These are phyloP conservation scores for Mikania micrantha DNA, from an alignment of 129 eudicot species.

Conservation along the genomic window DNA sequence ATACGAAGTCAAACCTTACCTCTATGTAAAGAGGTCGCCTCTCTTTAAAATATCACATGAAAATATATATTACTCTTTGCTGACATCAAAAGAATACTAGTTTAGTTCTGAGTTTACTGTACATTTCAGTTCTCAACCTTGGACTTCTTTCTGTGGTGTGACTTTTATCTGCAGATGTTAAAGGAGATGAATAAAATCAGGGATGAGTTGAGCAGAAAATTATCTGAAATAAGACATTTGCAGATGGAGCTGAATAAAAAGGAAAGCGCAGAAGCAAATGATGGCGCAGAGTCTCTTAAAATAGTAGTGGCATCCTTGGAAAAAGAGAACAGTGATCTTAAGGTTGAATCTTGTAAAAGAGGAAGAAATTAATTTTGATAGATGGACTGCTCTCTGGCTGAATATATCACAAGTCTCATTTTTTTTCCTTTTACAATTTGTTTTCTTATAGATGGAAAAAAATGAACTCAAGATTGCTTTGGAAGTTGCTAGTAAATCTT, in stretches of 20 bases:
- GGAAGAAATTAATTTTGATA: neutral
- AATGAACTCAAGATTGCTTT: constrained; percentile 53
- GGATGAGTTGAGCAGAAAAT: constrained; percentile 57
- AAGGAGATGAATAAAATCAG: constrained; percentile 53
- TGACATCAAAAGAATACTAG: neutral
- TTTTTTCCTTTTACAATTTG: constrained; percentile 14
- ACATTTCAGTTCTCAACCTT: neutral
- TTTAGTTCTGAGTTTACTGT: neutral
- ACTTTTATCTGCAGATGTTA: constrained; percentile 37
- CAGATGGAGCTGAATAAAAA: constrained; percentile 55
- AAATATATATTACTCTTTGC: neutral
- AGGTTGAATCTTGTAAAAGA: constrained; percentile 41
- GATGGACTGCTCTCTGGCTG: constrained; percentile 7
- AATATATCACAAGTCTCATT: neutral
- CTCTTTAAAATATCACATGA: neutral
- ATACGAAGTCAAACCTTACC: too few species aligned
- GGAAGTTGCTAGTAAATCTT: constrained; percentile 36
- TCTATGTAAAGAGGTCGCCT: too few species aligned
- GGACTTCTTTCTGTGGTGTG: neutral
- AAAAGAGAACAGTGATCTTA: constrained; percentile 54
- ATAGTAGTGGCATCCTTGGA: constrained; percentile 48
- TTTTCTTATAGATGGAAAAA: constrained; percentile 54
- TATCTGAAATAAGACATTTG: constrained; percentile 55
- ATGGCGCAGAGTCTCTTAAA: constrained; percentile 43
- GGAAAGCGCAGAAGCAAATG: constrained; percentile 43